phyloP scores from a whole-genome alignment of 2,329 filamentous ascomycete genomes.

The Camillea tinctor region DNA sequence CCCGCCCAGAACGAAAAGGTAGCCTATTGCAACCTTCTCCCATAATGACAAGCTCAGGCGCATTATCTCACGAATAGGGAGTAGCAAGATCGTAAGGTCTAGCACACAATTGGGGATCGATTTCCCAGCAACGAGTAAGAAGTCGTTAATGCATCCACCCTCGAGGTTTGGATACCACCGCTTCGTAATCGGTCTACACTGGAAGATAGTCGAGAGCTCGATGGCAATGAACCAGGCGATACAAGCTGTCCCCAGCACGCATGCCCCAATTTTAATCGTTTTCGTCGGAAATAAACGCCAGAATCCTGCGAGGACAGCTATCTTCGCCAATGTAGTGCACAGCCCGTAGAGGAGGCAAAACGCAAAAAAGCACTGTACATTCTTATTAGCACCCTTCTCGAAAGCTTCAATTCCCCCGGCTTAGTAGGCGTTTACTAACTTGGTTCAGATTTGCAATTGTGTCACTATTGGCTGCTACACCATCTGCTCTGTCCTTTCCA shows the following conservation, averaged over 20 bases:
- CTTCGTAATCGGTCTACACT: not conserved
- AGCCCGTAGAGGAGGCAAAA: not conserved
- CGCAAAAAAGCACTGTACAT: not conserved
- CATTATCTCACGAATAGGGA: not conserved
- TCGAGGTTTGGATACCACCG: not conserved
- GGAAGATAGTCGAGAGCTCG: not conserved
- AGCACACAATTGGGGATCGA: not conserved
- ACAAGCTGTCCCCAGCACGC: not conserved
- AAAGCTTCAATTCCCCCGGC: not conserved
- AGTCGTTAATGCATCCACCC: not conserved
- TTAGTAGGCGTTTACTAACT: not conserved
- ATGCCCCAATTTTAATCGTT: not conserved
- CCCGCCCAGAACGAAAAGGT: not conserved
- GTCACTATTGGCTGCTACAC: not conserved
- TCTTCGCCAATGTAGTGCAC: not conserved
- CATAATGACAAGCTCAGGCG: not conserved
- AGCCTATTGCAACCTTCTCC: not conserved
- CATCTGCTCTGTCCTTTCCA: not conserved
- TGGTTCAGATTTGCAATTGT: not conserved
- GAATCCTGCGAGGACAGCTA: not conserved
- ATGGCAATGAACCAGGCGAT: not conserved
- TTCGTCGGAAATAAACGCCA: not conserved
- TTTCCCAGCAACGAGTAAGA: not conserved
- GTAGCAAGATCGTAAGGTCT: not conserved
- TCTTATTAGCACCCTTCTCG: not conserved